phyloP scores from a whole-genome alignment of 768 basidiomycete species.

The Postia placenta region DNA sequence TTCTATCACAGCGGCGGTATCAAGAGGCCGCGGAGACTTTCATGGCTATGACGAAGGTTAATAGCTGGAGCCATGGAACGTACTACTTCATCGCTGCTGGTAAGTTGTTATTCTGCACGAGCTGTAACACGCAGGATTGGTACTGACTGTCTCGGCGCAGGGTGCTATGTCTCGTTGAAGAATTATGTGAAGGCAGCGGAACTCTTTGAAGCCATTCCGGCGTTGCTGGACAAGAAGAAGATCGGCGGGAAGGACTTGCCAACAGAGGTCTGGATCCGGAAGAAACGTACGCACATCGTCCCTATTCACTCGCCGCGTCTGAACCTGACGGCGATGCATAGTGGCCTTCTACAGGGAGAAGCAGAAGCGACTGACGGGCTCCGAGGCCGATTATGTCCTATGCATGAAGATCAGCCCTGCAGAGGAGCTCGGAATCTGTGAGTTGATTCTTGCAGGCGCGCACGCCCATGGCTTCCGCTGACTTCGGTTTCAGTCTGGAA shows the following conservation, averaged over 20 bases:
- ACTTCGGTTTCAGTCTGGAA: conserved; percentile 60
- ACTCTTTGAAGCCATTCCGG: conserved; percentile 58
- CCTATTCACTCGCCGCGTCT: background rate
- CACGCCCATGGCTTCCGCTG: background rate
- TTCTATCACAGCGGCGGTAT: conserved; percentile 58
- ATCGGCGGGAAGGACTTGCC: conserved; percentile 64
- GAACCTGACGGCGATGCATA: conserved; percentile 20
- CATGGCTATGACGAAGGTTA: conserved; percentile 55
- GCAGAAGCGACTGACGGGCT: conserved; percentile 47
- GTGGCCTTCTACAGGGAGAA: conserved; percentile 75
- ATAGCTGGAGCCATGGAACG: conserved; percentile 76
- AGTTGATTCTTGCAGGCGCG: conserved; percentile 19
- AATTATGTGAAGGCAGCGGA: conserved; percentile 53
- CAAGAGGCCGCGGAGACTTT: conserved; percentile 65
- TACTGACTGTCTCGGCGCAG: conserved; percentile 21
- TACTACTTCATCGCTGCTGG: conserved; percentile 77
- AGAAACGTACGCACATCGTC: conserved; percentile 46
- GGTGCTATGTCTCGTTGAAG: conserved; percentile 57
- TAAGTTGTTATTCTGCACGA: too few species aligned
- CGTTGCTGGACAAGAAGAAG: conserved; percentile 52
- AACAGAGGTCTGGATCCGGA: conserved; percentile 72
- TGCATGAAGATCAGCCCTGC: conserved; percentile 62
- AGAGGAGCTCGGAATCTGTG: conserved; percentile 73
- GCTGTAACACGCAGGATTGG: background rate
- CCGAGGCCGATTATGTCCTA: conserved; percentile 43